phyloP scores from a whole-genome alignment of 2,329 filamentous ascomycete genomes.

The Escovopsis weberi region DNA sequence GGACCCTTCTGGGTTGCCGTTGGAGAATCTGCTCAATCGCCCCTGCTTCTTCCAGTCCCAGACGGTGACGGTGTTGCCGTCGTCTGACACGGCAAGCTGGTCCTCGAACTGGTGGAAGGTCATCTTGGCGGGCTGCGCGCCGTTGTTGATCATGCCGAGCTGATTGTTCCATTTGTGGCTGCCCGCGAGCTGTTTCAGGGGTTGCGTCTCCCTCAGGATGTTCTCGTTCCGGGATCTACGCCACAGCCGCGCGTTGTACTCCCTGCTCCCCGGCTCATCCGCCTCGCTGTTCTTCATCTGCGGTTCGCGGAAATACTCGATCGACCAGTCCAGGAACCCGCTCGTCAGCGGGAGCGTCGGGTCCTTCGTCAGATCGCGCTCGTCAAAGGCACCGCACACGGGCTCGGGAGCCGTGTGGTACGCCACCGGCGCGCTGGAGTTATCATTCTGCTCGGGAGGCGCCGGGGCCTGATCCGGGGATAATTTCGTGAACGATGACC shows the following conservation, averaged over 20 bases:
- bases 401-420: constrained; percentile 69
- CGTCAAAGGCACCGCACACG: constrained; percentile 59
- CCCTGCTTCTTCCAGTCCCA: constrained; percentile 84
- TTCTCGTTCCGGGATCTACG: constrained; percentile 81
- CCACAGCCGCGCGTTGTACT: constrained; percentile 94
- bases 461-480: constrained; percentile 28
- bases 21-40: constrained; percentile 73
- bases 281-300: constrained; percentile 96
- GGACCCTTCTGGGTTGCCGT: constrained; percentile 81
- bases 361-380: constrained; percentile 41
- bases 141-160: constrained; percentile 73
- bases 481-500: constrained; percentile 22
- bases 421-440: constrained; percentile 46
- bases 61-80: constrained; percentile 75
- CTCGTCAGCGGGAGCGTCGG: constrained; percentile 65
- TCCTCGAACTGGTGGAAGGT: constrained; percentile 97
- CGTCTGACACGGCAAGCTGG: constrained; percentile 85
- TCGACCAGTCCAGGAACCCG: constrained; percentile 86
- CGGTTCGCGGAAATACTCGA: constrained; percentile 93
- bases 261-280: constrained; percentile 87
- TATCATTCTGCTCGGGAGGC: constrained; percentile 64
- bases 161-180: constrained; percentile 78
- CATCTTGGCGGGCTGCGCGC: constrained; percentile 80
- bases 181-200: constrained; percentile 77
- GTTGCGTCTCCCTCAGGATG: constrained; percentile 85